phyloP scores from a whole-genome alignment of 208 protist species.

The Herpetomonas tarakana region DNA sequence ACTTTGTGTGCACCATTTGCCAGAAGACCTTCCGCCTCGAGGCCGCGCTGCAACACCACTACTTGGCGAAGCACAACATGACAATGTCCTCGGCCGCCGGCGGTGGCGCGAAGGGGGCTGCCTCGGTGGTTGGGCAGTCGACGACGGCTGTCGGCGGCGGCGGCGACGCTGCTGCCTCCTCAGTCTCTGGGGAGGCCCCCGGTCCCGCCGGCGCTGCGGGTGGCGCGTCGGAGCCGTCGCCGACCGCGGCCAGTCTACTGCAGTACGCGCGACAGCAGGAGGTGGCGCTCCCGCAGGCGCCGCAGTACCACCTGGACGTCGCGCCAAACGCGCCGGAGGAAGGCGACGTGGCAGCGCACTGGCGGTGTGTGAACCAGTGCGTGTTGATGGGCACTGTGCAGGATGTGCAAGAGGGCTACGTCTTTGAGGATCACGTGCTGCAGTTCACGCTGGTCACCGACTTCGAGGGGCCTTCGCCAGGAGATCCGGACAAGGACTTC shows the following conservation, averaged over 20 bases:
- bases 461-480: slow-evolving; percentile 69
- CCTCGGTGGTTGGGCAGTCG: too few species aligned
- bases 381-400: slow-evolving; percentile 75
- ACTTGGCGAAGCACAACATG: slow-evolving; percentile 89
- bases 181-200: not conserved
- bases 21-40: slow-evolving; percentile 87
- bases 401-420: slow-evolving; percentile 80
- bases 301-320: slow-evolving; percentile 83
- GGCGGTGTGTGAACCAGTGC: slow-evolving; percentile 81
- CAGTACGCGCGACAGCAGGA: slow-evolving; percentile 71
- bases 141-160: not conserved
- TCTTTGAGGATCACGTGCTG: slow-evolving; percentile 83
- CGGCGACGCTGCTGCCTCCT: not conserved
- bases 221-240: slow-evolving; percentile 2
- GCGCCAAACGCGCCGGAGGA: slow-evolving; percentile 86
- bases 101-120: slow-evolving; percentile 1
- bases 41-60: slow-evolving; percentile 87
- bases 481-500: slow-evolving; percentile 87
- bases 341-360: slow-evolving; percentile 76
- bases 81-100: slow-evolving; percentile 41
- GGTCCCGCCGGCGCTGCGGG: slow-evolving; percentile 2
- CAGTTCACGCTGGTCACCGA: slow-evolving; percentile 84
- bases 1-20: slow-evolving; percentile 85
- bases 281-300: slow-evolving; percentile 46
- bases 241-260: slow-evolving; percentile 2